phyloP scores from a whole-genome alignment of 352 stramenopile species.

The Globisporangium recalcitrans region DNA sequence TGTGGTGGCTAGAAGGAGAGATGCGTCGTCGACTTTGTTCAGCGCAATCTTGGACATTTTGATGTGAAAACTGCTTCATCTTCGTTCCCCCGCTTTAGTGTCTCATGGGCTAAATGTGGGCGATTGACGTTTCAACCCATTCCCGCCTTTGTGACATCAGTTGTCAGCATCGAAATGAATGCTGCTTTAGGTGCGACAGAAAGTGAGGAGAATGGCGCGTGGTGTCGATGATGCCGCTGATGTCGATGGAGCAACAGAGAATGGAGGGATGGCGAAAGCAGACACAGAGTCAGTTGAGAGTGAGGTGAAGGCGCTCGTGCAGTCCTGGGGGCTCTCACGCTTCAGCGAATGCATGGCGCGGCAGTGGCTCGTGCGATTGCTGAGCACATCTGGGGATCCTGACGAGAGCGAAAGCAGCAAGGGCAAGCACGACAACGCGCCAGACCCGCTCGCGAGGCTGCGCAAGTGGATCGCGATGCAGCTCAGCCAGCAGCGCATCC shows the following conservation, averaged over 20 bases:
- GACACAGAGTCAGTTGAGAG: not conserved
- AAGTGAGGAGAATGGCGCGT: not conserved
- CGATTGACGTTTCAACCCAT: not conserved
- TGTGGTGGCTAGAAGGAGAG: no score
- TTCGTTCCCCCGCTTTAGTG: not conserved
- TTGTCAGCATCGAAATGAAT: no score
- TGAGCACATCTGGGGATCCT: not conserved
- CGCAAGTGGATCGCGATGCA: not conserved
- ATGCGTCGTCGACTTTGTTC: no score
- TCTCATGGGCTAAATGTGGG: not conserved
- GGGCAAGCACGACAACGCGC: not conserved
- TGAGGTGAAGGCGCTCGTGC: not conserved
- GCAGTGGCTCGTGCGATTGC: not conserved
- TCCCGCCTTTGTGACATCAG: not conserved
- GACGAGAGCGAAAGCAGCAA: not conserved
- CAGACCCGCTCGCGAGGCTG: not conserved
- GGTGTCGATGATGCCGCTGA: not conserved
- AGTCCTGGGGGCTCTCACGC: not conserved
- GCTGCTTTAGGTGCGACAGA: no score
- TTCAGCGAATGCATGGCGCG: not conserved
- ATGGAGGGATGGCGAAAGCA: not conserved
- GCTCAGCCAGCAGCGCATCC: not conserved
- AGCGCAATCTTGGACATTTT: no score
- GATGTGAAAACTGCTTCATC: not conserved
- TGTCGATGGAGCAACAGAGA: no score